Base-by-base conservation (phyloP, 192 early-diverging fungal species). In the Entomortierella parvispora region DNA sequence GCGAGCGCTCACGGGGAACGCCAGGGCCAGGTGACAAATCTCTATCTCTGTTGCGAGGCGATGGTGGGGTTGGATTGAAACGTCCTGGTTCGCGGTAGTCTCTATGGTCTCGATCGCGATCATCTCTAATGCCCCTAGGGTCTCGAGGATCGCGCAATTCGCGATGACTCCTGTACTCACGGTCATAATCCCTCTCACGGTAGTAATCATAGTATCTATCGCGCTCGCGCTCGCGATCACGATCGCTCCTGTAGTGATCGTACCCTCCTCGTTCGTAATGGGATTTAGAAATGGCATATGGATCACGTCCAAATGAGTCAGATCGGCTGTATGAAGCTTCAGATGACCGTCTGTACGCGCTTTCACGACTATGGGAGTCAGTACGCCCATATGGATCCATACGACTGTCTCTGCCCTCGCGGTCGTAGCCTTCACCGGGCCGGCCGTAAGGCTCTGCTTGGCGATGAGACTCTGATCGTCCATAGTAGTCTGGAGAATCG, bases 141-240 rank as follows among this genome's bases (percentile, higher is more conserved):
- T 66, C 64, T 29, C 71, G 63, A n/a, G 51, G 22, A n/a, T 74
- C 71, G 3, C 63, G 72, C n/a, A 32, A 52, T 12, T 76, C 72
- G 2, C 72, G 50, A 44, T 76, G 65, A 7, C 65, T 61, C 18
- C 72, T 56, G 49, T 63, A 67, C 7, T 76, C 72, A 1, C 65
- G 63, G 28, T 68, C 65, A 52, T 68, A 68, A n/a, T 77, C 74
- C 14, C 65, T 65, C 15, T 77, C 74, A 17, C 66, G 60, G 26
- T 77, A 68, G 43, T 68, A 68, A 37, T 77, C 74, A 33, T 68
- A 64, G 49, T 77, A 77, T 12, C 66, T n/a, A n/a, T n/a, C n/a
- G n/a, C n/a, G 66, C 9, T 77, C 74, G 1, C 66, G 60, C 8
- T 77, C 65, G 11, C 74, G 59, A 43, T 77, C 74, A 4, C 74